Evolutionary conservation across 257 asterid species (phyloP).

Genomic region (Voacanga thouarsii): DNA sequence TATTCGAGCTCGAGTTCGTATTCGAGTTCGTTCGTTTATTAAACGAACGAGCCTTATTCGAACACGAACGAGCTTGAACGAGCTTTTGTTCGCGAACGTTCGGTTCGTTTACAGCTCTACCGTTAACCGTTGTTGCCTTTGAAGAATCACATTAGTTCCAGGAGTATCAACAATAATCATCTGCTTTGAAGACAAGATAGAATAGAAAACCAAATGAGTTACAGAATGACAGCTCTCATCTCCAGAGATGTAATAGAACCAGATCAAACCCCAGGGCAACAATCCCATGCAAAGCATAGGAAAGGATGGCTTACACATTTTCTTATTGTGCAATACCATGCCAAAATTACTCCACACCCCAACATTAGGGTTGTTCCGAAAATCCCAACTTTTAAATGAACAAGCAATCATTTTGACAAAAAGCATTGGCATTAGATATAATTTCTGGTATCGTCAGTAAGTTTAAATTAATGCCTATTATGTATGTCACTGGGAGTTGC

Average conservation of each 20-base stretch:
- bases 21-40: too few relatives aligned
- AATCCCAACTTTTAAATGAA: not conserved
- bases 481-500: not conserved
- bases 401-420: not conserved
- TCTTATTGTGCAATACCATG: not conserved
- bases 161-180: slow-evolving; percentile 98
- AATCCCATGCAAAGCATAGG: not conserved
- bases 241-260: not conserved
- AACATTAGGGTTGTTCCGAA: not conserved
- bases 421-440: not conserved
- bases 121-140: slow-evolving; percentile 94
- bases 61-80: too few relatives aligned
- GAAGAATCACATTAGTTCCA: slow-evolving; percentile 99
- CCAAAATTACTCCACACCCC: not conserved
- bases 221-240: not conserved
- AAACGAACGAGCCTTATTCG: too few relatives aligned
- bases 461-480: not conserved
- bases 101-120: too few relatives aligned
- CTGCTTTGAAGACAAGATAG: slow-evolving; percentile 44
- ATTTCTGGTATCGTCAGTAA: not conserved
- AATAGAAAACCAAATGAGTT: slow-evolving; percentile 8
- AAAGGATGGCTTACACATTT: not conserved
- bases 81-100: too few relatives aligned
- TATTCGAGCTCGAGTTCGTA: too few relatives aligned
- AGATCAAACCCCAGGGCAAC: not conserved